phyloP scores from a whole-genome alignment of 2,329 filamentous ascomycete genomes.

The Cytospora paraplurivora region DNA sequence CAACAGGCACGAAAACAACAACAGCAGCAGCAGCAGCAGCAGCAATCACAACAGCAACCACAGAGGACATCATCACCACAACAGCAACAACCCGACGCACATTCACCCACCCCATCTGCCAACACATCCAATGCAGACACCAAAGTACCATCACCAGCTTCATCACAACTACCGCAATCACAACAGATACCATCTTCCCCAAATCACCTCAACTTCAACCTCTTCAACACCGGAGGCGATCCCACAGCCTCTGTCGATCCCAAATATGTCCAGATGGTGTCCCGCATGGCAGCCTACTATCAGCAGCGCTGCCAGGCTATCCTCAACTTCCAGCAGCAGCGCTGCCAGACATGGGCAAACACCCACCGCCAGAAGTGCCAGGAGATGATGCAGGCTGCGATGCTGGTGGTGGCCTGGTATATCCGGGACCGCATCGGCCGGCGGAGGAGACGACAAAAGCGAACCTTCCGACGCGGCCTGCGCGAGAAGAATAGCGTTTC shows the following conservation, averaged over 20 bases:
- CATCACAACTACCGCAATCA: not conserved
- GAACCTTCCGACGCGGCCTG: slow-evolving; percentile 45
- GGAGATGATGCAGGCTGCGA: slow-evolving; percentile 52
- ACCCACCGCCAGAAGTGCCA: slow-evolving; percentile 50
- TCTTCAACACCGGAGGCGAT: slow-evolving; percentile 20
- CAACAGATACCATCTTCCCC: slow-evolving; percentile 3
- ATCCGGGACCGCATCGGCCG: slow-evolving; percentile 50
- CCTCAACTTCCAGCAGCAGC: slow-evolving; percentile 50
- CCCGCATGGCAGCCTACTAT: slow-evolving; percentile 51
- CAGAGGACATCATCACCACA: slow-evolving; percentile 6
- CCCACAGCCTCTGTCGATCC: slow-evolving; percentile 38
- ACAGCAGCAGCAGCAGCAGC: slow-evolving; percentile 22
- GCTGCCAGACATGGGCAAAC: slow-evolving; percentile 51
- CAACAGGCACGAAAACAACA: slow-evolving; percentile 23
- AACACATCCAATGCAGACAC: slow-evolving; percentile 23
- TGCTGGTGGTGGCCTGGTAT: slow-evolving; percentile 54
- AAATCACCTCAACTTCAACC: slow-evolving; percentile 15
- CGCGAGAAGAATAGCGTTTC: slow-evolving; percentile 36
- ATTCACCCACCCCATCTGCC: slow-evolving; percentile 20
- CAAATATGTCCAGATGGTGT: slow-evolving; percentile 48
- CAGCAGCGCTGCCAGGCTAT: slow-evolving; percentile 52
- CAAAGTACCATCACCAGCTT: slow-evolving; percentile 19
- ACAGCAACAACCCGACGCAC: slow-evolving; percentile 13
- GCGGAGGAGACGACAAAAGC: slow-evolving; percentile 45
- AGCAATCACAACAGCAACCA: slow-evolving; percentile 20